A percentile compares a stretch with the other conserved stretches of the same genome.
Conservation (phyloP, 2,329 filamentous ascomycete genomes). For the Fusarium redolens region DNA sequence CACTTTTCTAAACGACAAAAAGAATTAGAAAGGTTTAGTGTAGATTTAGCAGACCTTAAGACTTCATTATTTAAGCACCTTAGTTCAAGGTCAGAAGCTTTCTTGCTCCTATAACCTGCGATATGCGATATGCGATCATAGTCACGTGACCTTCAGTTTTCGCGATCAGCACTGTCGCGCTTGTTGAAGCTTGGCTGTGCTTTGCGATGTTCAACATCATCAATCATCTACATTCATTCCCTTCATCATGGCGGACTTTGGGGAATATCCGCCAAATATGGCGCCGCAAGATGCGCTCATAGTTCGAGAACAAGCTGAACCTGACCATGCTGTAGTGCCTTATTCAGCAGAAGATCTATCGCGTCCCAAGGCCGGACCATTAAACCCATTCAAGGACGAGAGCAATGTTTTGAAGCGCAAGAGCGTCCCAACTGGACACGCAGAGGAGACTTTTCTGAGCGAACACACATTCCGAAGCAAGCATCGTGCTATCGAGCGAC, state of each 20-base stretch:
- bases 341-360: constrained; percentile 80
- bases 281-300: constrained; percentile 72
- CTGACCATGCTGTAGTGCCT: constrained; percentile 70
- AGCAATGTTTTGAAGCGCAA: constrained; percentile 75
- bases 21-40: not conserved
- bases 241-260: constrained; percentile 67
- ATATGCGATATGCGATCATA: constrained; percentile 21
- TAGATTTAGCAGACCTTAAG: not conserved
- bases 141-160: constrained; percentile 34
- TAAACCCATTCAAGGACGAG: constrained; percentile 79
- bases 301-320: constrained; percentile 63
- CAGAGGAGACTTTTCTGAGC: constrained; percentile 88
- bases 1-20: not conserved
- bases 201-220: constrained; percentile 22
- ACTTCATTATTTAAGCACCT: not conserved
- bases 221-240: not conserved
- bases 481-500: constrained; percentile 84
- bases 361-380: constrained; percentile 73
- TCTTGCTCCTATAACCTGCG: not conserved
- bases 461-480: constrained; percentile 91
- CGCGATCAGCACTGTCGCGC: constrained; percentile 23
- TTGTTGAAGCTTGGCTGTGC: constrained; percentile 3
- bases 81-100: not conserved
- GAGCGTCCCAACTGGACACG: constrained; percentile 85
- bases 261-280: constrained; percentile 74